Evolutionary conservation across 768 basidiomycete genomes (phyloP).

Genomic region (Asterophora lycoperdoides): DNA sequence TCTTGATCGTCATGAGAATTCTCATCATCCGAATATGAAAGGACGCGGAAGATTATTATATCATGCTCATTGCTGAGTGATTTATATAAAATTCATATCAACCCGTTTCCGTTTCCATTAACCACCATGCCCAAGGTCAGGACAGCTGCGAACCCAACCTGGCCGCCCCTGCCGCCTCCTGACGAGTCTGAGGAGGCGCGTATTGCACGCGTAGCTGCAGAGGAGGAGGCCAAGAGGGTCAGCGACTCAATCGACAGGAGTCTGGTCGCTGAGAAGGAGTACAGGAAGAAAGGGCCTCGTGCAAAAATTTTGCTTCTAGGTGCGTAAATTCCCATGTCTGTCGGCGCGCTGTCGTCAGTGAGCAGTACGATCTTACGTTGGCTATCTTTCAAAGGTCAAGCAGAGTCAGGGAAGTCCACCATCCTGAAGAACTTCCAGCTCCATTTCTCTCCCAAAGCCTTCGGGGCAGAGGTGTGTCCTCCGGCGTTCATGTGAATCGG

Average conservation of each 20-base stretch:
- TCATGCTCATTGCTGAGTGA: neutral
- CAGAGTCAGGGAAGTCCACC: conserved; percentile 67
- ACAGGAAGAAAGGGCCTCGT: conserved; percentile 31
- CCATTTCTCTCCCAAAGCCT: conserved; percentile 54
- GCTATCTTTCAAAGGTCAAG: conserved; percentile 43
- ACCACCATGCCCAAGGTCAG: conserved; percentile 11
- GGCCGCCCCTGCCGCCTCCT: conserved; percentile 25
- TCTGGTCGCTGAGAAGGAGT: conserved; percentile 43
- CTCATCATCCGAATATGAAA: conserved; percentile 8
- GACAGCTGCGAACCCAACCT: conserved; percentile 9
- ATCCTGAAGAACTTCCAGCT: conserved; percentile 65
- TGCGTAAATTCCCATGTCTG: conserved; percentile 22
- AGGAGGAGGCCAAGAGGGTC: conserved; percentile 46
- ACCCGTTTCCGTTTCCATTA: neutral
- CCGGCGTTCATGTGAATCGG: neutral
- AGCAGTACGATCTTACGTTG: neutral
- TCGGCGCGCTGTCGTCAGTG: neutral
- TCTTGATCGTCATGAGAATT: conserved; percentile 10
- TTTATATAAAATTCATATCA: neutral
- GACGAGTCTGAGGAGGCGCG: conserved; percentile 41
- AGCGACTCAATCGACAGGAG: conserved; percentile 56
- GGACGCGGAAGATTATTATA: neutral
- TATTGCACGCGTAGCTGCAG: conserved; percentile 35
- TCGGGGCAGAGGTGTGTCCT: conserved; percentile 44
- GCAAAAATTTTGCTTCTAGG: conserved; percentile 57